These are phyloP conservation scores for Pseudogymnoascus pannorum DNA, from an alignment of 2,329 filamentous ascomycete genomes.

Conservation along the genomic window DNA sequence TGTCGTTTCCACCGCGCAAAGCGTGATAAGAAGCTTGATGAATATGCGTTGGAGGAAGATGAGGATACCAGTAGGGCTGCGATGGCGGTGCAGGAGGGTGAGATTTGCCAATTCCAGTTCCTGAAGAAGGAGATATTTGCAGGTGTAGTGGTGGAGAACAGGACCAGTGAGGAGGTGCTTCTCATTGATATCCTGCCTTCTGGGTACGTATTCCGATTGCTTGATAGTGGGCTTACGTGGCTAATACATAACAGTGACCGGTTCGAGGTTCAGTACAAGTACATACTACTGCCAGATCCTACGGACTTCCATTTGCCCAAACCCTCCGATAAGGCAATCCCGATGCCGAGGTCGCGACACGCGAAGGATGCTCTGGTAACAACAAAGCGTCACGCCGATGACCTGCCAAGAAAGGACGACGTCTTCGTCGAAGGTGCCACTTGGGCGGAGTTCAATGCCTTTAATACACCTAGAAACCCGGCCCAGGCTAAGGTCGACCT, in stretches of 20 bases:
- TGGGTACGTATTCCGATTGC: conserved; percentile 50
- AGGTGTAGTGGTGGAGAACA: conserved; percentile 79
- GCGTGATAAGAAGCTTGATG: conserved; percentile 67
- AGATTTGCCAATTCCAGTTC: conserved; percentile 82
- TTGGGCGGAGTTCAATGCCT: conserved; percentile 73
- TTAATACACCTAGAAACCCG: conserved; percentile 48
- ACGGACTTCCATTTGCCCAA: conserved; percentile 66
- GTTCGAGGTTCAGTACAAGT: conserved; percentile 78
- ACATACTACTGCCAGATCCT: conserved; percentile 65
- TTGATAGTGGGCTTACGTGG: conserved; percentile 14
- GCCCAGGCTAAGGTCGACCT: conserved; percentile 65
- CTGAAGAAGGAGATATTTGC: conserved; percentile 83
- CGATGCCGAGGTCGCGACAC: conserved; percentile 57
- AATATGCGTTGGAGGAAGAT: conserved; percentile 62
- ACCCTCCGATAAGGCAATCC: conserved; percentile 64
- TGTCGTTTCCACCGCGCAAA: conserved; percentile 92
- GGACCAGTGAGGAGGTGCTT: conserved; percentile 64
- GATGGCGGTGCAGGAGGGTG: conserved; percentile 58
- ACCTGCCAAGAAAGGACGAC: conserved; percentile 58
- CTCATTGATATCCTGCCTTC: conserved; percentile 78
- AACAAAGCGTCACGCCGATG: conserved; percentile 51
- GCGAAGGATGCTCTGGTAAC: conserved; percentile 62
- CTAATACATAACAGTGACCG: conserved; percentile 54
- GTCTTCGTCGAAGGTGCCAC: conserved; percentile 59
- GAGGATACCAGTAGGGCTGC: conserved; percentile 62